Percentiles rank a stretch among this genome's conserved stretches.
Conservation (phyloP, 345 rosid species). For the Camelina neglecta region DNA sequence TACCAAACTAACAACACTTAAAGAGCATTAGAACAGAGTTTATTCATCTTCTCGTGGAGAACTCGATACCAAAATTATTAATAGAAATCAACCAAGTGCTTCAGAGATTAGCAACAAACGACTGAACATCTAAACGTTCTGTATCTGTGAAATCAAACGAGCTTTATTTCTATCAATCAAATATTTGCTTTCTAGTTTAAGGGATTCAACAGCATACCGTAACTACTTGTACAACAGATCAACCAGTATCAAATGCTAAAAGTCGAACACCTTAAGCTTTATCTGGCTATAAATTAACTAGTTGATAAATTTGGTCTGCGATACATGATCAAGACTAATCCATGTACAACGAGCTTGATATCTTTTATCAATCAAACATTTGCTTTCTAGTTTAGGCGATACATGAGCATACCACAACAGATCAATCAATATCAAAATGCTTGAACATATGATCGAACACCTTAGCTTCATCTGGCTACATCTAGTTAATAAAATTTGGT, state of each 20-base stretch:
- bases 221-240: constrained; percentile 10
- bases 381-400: background rate
- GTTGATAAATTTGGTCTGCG: constrained; percentile 1
- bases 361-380: background rate
- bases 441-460: constrained; percentile 10
- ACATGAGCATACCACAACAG: constrained; percentile 1
- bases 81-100: constrained; percentile 4
- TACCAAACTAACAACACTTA: constrained; percentile 1
- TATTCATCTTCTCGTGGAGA: background rate
- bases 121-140: background rate
- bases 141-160: constrained; percentile 12
- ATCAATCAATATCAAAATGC: constrained; percentile 7
- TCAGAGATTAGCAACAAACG: constrained; percentile 7
- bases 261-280: constrained; percentile 22
- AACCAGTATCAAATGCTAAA: constrained; percentile 13
- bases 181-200: background rate
- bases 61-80: background rate
- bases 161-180: constrained; percentile 18
- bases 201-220: background rate
- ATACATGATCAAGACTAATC: constrained; percentile 13
- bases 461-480: constrained; percentile 12
- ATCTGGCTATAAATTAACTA: constrained; percentile 5
- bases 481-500: background rate
- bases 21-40: constrained; percentile 4
- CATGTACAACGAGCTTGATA: constrained; percentile 9